Conservation (phyloP, 805 yeast genomes). For the Cyberlindnera meyerae region DNA sequence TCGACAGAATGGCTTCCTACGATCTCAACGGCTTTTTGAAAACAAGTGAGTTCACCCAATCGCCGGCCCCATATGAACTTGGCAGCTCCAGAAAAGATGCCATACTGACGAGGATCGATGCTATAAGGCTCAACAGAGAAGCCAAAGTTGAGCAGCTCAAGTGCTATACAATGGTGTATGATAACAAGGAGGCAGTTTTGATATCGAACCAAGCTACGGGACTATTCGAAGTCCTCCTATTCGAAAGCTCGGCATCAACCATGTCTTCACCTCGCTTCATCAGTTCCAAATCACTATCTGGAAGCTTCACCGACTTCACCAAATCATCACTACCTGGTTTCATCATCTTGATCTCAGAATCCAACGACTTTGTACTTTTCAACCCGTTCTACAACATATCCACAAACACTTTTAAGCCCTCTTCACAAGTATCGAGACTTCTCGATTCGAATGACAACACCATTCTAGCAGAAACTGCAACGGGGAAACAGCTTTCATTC, state of each 20-base stretch:
- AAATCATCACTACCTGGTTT: constrained; percentile 37
- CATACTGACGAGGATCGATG: constrained; percentile 58
- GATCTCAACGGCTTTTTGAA: constrained; percentile 39
- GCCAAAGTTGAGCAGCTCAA: constrained; percentile 30
- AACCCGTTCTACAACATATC: constrained; percentile 54
- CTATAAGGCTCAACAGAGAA: constrained; percentile 30
- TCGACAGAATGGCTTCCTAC: constrained; percentile 43
- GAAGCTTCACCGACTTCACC: constrained; percentile 35
- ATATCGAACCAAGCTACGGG: constrained; percentile 40
- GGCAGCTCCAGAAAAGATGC: constrained; percentile 53
- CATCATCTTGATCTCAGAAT: constrained; percentile 37
- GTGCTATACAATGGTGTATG: constrained; percentile 36
- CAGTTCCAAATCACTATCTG: constrained; percentile 28
- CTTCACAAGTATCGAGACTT: too few species aligned
- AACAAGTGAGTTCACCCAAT: constrained; percentile 38
- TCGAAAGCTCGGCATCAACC: constrained; percentile 31
- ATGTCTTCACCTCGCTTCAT: constrained; percentile 31
- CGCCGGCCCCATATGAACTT: constrained; percentile 34
- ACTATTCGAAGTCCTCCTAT: constrained; percentile 48
- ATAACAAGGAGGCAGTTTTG: constrained; percentile 58
- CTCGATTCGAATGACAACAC: too few species aligned
- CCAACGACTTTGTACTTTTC: constrained; percentile 35
- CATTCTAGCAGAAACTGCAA: too few species aligned
- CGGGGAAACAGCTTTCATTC: too few species aligned
- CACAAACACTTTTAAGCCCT: constrained; percentile 31